Percentiles rank a stretch among this genome's conserved stretches.
Conservation (phyloP, 1,139 yeast genomes). For the Yamadazyma taylorii region DNA sequence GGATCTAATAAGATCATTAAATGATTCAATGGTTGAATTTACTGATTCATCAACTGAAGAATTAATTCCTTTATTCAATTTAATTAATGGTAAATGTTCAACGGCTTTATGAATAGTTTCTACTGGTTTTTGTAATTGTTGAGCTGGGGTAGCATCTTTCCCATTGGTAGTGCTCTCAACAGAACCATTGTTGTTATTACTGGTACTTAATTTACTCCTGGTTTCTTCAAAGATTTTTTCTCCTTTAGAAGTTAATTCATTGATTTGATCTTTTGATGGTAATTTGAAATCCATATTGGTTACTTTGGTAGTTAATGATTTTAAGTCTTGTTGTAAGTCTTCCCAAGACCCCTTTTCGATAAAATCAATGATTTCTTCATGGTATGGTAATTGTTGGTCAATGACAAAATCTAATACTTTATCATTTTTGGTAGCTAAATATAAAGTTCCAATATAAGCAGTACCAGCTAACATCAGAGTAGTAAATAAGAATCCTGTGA, state of each 20-base stretch:
- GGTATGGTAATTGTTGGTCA: slow-evolving; percentile 46
- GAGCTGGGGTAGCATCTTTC: slow-evolving; percentile 39
- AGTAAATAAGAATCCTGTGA: slow-evolving; percentile 33
- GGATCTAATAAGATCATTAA: slow-evolving; percentile 53
- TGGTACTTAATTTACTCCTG: slow-evolving; percentile 27
- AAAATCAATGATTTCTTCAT: slow-evolving; percentile 42
- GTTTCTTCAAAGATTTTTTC: slow-evolving; percentile 41
- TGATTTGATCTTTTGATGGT: slow-evolving; percentile 35
- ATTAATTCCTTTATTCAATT: slow-evolving; percentile 22
- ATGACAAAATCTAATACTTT: slow-evolving; percentile 47
- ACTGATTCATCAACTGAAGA: slow-evolving; percentile 46
- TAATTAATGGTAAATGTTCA: slow-evolving; percentile 38
- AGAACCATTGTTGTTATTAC: slow-evolving; percentile 16
- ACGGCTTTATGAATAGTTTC: slow-evolving; percentile 35
- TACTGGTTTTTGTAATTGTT: slow-evolving; percentile 47
- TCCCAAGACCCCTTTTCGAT: slow-evolving; percentile 41
- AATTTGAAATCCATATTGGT: slow-evolving; percentile 22
- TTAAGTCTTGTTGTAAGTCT: slow-evolving; percentile 28
- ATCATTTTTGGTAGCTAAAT: slow-evolving; percentile 46
- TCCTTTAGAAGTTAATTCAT: slow-evolving; percentile 35
- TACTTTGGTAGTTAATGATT: slow-evolving; percentile 22
- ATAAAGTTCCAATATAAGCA: slow-evolving; percentile 42
- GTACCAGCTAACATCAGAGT: slow-evolving; percentile 30
- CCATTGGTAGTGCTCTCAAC: slow-evolving; percentile 13
- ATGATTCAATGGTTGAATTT: slow-evolving; percentile 44